A percentile compares a stretch with the other conserved stretches of the same genome.
Conservation (phyloP, 306 rosid species). For the Acacia acuminata region DNA sequence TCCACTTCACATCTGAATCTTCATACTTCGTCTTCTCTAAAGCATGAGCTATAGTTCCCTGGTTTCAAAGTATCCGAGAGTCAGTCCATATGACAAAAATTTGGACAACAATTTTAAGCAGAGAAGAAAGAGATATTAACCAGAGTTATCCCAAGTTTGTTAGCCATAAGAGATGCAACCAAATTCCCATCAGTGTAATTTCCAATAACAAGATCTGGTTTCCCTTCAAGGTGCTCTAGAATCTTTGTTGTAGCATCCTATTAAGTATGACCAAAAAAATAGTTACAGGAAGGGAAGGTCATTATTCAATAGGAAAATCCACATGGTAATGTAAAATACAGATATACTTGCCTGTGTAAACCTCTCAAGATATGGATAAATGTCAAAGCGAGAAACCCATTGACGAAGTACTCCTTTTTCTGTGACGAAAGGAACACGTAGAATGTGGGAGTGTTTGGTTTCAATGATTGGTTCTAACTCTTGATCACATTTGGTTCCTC, state of each 20-base stretch:
- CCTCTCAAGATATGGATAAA: constrained; percentile 87
- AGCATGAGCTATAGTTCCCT: constrained; percentile 95
- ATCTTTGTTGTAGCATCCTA: constrained; percentile 76
- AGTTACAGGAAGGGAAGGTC: constrained; percentile 6
- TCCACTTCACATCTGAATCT: constrained; percentile 91
- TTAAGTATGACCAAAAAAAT: constrained; percentile 11
- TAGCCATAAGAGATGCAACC: constrained; percentile 86
- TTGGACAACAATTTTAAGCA: constrained; percentile 15
- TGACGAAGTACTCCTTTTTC: constrained; percentile 57
- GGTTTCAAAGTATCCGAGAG: constrained; percentile 19
- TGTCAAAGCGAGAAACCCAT: constrained; percentile 95
- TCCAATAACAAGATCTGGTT: constrained; percentile 86
- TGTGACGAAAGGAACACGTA: constrained; percentile 82
- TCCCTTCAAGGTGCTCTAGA: constrained; percentile 69
- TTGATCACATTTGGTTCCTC: constrained; percentile 83
- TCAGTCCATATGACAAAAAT: constrained; percentile 20
- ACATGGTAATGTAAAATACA: background rate
- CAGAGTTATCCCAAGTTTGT: constrained; percentile 84
- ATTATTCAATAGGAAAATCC: background rate
- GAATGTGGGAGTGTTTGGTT: constrained; percentile 74
- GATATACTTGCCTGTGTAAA: constrained; percentile 62
- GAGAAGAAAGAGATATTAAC: constrained; percentile 38
- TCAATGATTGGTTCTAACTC: constrained; percentile 72
- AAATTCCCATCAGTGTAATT: constrained; percentile 93
- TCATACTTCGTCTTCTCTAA: constrained; percentile 93